Evolutionary conservation across 176 grass and related monocot species (phyloP), one percentile per base, ranked within the genome.

Genomic region (Tillandsia fasciculata): DNA sequence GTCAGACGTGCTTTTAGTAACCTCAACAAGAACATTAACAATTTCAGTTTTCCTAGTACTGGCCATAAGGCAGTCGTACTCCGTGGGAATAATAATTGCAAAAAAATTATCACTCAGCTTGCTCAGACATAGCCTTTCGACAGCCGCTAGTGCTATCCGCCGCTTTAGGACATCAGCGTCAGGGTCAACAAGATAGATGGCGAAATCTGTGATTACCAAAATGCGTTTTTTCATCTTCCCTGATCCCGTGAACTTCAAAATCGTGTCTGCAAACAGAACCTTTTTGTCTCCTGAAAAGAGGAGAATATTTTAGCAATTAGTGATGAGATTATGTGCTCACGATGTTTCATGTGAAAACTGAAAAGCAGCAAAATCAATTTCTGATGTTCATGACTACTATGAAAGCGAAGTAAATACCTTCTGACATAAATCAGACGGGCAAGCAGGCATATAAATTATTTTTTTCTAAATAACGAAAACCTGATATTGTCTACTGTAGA

Each of bases 151-250:
- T 15, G 89, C 82, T 76, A 99, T 99, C 71, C 95, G 81, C 70
- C 95, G 84, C 73, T 99, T 99, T 70, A 99, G 74, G 75, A 83
- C 82, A 88, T 99, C 87, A 8, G 78, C 78, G 28, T 99, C 84
- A 2, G 95, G 86, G 65, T 99, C 95, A 12, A 99, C 86, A 48
- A 99, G 72, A 69, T 99, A 99, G 15, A 99, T 74, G 67, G 95
- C 95, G 68, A 86, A 94, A 70, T 99, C 87, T 1, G 95, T 99
- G 67, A 99, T 86, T 50, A 99, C 76, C 27, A 99, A 68, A 47
- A 93, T 86, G 63, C 82, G 82, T 22, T 81, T 85, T 78, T 93
- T 94, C 90, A 93, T 90, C 72, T 94, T 99, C 74, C 95, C 95
- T 26, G 95, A 86, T 48, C 86, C 84, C 51, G 84, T 94, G 52